Base-by-base conservation (phyloP, 2,329 filamentous ascomycete species). In the Coniella lustricola region DNA sequence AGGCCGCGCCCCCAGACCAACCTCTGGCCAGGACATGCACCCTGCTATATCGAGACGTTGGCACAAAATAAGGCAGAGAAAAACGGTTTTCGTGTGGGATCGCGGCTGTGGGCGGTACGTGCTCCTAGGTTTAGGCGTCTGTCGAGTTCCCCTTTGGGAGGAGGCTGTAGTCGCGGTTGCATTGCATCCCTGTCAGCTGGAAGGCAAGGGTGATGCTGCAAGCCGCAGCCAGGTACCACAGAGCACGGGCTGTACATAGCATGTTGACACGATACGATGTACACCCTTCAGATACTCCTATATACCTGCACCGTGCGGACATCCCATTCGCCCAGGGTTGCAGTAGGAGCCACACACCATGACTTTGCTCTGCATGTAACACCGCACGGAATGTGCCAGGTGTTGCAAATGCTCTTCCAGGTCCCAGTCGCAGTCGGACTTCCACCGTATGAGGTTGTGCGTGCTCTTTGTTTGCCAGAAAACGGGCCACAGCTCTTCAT, bases 11-110 rank as follows among this genome's bases (percentile, higher is more conserved):
- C n/a, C 25, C 25, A 61, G 56, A 54, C 57, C 58, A 60, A 54
- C 20, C 36, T 59, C 53, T 57, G 59, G 60, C 60, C 62, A 60
- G 60, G 42, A 47, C 61, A 62, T 60, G 58, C 64, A 66, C 64
- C 65, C 64, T 67, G 64, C 65, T 67, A 67, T 66, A 67, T 67
- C 66, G 58, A 67, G 65, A 64, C 59, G 54, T 55, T 56, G 54
- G 58, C 54, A 59, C 57, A 58, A 37, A 17, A 33, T 14, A 58
- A 57, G 9, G 38, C 4, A 21, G 29, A 59, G 50, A 53, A 55
- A 54, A 48, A 49, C 35, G 33, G 42, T 46, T 43, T 40, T 33
- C 41, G 40, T 43, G 46, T 44, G 48, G 54, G 43, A 49, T 42
- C 35, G 44, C 34, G 49, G 45, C 46, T 49, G 48, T 32, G 40